Evolutionary conservation across 306 rosid genomes (phyloP).

Genomic region (Quercus berberidifolia): DNA sequence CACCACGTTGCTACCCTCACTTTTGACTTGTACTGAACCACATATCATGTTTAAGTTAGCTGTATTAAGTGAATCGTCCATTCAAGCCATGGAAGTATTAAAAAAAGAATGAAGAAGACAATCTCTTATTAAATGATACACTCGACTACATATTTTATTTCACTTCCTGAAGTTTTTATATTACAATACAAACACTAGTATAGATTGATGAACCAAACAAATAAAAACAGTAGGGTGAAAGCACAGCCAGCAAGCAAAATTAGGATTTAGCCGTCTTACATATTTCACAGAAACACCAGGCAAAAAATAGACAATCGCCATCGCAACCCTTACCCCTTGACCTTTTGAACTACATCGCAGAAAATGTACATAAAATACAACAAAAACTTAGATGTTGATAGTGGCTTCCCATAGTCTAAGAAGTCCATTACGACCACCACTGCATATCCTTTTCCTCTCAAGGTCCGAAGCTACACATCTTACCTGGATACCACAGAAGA

Average conservation of each 20-base stretch:
- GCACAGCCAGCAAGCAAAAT: neutral
- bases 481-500: conserved; percentile 48
- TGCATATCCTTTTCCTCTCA: conserved; percentile 96
- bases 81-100: too few relatives aligned
- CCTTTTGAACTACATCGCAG: neutral
- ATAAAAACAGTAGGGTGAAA: neutral
- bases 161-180: conserved; percentile 21
- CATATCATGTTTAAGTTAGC: too few relatives aligned
- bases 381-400: conserved; percentile 59
- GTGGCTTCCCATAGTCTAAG: conserved; percentile 99
- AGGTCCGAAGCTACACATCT: conserved; percentile 82
- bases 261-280: neutral
- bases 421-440: conserved; percentile 94
- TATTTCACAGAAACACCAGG: neutral
- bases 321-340: neutral
- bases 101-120: neutral
- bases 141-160: neutral
- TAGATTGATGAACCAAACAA: neutral
- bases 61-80: too few relatives aligned
- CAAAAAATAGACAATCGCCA: neutral
- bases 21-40: too few relatives aligned
- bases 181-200: neutral
- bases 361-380: neutral
- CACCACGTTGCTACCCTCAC: too few relatives aligned
- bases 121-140: neutral